These are phyloP conservation scores for Cyclotella sp. DNA, from an alignment of 108 stramenopile species.

Conservation along the genomic window DNA sequence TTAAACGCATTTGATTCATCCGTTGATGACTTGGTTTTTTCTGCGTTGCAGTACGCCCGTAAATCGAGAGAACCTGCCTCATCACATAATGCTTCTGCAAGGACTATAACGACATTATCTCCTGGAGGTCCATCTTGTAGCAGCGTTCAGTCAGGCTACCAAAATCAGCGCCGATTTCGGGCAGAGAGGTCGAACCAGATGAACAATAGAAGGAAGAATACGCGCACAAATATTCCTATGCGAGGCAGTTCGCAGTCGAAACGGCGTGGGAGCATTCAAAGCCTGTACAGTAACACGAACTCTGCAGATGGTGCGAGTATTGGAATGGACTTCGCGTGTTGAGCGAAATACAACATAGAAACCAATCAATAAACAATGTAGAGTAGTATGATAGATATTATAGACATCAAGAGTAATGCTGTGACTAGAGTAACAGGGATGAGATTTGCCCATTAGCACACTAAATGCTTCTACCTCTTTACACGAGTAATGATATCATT, in stretches of 20 bases:
- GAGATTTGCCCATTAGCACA: too few relatives aligned
- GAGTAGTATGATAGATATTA: too few relatives aligned
- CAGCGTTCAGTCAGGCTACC: too few relatives aligned
- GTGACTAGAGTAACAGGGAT: too few relatives aligned
- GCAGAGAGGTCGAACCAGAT: too few relatives aligned
- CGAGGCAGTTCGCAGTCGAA: neutral
- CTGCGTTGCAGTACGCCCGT: conserved; percentile 6
- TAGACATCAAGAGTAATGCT: too few relatives aligned
- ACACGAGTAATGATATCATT: too few relatives aligned
- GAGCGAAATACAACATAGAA: too few relatives aligned
- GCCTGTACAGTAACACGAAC: conserved; percentile 1
- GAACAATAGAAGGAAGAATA: neutral
- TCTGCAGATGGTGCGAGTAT: neutral
- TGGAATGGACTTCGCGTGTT: conserved; percentile 13
- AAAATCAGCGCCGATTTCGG: too few relatives aligned
- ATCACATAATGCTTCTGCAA: neutral
- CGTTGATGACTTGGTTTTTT: conserved; percentile 14
- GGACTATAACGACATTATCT: neutral
- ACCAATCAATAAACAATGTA: too few relatives aligned
- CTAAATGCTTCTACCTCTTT: too few relatives aligned
- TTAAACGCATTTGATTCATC: neutral
- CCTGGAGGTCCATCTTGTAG: neutral
- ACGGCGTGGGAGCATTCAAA: neutral
- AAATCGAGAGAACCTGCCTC: neutral
- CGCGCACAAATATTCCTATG: neutral